Evolutionary conservation across 371 early-diverging fungal species (phyloP), one percentile per base, ranked within the genome.

Genomic region (Mortierella sp.): DNA sequence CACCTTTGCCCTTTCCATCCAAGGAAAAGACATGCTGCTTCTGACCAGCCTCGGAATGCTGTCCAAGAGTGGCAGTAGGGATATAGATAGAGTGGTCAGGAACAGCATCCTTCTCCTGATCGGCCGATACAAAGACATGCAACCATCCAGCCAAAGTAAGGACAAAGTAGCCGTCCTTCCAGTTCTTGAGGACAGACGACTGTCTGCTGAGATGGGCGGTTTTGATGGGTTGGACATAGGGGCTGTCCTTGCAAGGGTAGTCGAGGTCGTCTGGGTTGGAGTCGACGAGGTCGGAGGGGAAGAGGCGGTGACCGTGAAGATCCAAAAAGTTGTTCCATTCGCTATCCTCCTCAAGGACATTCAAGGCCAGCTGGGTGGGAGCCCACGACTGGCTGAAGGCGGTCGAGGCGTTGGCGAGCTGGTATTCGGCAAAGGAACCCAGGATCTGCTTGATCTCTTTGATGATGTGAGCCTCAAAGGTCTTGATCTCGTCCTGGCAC

Each of bases 131-230:
- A 42, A 82, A 82, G 0, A 82, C 75, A 65, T 82, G 82, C 52
- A 82, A n/a, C 82, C 82, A 82, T 0, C 82, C 82, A 0, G 82
- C 78, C 24, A 31, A 55, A 1, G 82, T 78, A 52, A 82, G 16
- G 2, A 82, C 82, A 82, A 78, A 82, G 72, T 45, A 82, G 0
- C 82, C 78, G 13, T 78, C 75, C n/a, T 75, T 82, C 82, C 82
- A 82, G 31, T 63, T 58, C 78, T 82, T 82, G 63, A 82, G 55
- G 4, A 82, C 82, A 2, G 82, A 78, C 0, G 82, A 78, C 24
- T 75, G 75, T 1, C 82, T 78, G 31, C 68, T 72, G 45, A 82
- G 26, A 31, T 78, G 55, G 19, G 73, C 78, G 0, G 78, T 63
- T 57, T 63, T 82, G 44, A 82, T n/a, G 8, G 82, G 78, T n/a